Evolutionary conservation across 2,329 filamentous ascomycete species (phyloP), one percentile per base, ranked within the genome.

Genomic region (Colletotrichum sp.): DNA sequence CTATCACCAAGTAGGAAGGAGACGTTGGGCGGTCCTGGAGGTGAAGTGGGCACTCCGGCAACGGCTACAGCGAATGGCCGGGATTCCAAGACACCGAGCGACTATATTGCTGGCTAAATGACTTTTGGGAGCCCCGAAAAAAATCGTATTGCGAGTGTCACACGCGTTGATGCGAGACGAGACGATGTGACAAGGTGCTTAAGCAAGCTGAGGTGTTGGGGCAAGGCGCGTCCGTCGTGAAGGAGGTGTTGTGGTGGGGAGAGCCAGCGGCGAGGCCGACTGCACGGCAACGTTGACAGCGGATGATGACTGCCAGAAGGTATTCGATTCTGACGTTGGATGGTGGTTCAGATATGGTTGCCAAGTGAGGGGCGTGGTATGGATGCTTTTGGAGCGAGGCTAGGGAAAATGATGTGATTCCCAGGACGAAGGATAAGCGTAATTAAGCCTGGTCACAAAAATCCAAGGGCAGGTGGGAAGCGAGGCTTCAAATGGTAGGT

Each of bases 1-100:
- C 75, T 77, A 68, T 66, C 57, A 68, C 76, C 39, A 78, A 78
- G 74, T 77, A 75, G 66, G 76, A 78, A 78, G 76, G 74, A 78
- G 73, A 70, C 34, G 63, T 67, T 39, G 34, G 60, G 28, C 73
- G 60, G 73, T 52, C 36, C 12, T 26, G 44, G 16, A 60, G 57
- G 36, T 48, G 30, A 73, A 48, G 70, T 68, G 64, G 64, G 59
- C 55, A 73, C 70, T 68, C 70, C 70, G 63, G 65, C 34, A 65
- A 32, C 72, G 73, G 44, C 26, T 55, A 36, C 60, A 18, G 70
- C 64, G 57, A 66, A 67, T 75, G 26, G 52, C 63, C 36, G 64
- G 63, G 52, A 28, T 52, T 10, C 63, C 39, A 48, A 66, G 63
- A 64, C 59, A 63, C 59, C 10, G 30, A 16, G 30, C 36, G 63